Conservation (phyloP, 441 rosid genomes). For the Sinapis alba region DNA sequence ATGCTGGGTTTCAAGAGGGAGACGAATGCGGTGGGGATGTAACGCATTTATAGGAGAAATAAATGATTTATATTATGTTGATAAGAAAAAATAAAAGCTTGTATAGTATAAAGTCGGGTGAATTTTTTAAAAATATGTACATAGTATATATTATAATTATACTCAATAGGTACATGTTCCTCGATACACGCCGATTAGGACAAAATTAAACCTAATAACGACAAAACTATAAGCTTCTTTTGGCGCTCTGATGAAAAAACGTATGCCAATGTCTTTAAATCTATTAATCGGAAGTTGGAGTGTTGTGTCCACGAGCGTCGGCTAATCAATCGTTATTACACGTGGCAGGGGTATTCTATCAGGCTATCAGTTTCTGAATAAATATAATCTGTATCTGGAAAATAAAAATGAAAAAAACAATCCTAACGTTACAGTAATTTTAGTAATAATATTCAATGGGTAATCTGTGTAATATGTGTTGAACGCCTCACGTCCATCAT, state of each 20-base stretch:
- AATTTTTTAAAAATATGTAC: neutral
- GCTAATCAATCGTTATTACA: neutral
- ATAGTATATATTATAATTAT: neutral
- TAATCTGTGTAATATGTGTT: neutral
- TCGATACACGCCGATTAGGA: slow-evolving; percentile 28
- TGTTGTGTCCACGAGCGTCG: slow-evolving; percentile 36
- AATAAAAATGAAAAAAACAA: neutral
- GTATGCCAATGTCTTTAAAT: neutral
- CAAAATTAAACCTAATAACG: slow-evolving; percentile 8
- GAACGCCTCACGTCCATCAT: neutral
- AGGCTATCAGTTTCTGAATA: neutral
- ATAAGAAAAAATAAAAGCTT: neutral
- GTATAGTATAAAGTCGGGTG: slow-evolving; percentile 12
- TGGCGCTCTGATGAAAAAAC: neutral
- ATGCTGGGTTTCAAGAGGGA: slow-evolving; percentile 12
- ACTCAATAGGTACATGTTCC: neutral
- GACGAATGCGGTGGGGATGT: slow-evolving; percentile 1
- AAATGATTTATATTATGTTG: neutral
- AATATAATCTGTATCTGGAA: neutral
- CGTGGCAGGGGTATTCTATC: neutral
- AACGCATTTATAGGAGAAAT: neutral
- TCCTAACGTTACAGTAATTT: neutral
- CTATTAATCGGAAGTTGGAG: slow-evolving; percentile 4
- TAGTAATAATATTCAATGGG: neutral
- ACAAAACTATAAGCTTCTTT: neutral